Percentiles rank a stretch among this genome's conserved stretches.
phyloP scores from a whole-genome alignment of 176 grass and related monocot species.

The Rhipidocladum racemiflorum region DNA sequence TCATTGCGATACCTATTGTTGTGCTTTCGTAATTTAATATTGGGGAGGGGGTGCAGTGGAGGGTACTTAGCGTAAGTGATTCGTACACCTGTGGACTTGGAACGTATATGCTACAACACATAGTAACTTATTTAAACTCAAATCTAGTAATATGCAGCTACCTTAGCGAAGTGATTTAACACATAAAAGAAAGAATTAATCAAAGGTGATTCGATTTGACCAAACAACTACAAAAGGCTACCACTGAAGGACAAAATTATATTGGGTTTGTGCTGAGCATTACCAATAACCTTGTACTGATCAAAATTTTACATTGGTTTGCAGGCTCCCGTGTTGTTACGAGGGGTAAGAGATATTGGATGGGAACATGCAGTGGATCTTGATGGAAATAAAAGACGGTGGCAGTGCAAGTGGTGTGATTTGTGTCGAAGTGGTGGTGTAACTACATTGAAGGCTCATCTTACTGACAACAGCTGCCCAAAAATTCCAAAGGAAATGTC shows the following conservation, averaged over 20 bases:
- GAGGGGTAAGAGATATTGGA: slow-evolving; percentile 47
- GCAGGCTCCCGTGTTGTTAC: slow-evolving; percentile 34
- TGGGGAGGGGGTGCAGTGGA: too few relatives aligned
- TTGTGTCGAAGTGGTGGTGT: slow-evolving; percentile 58
- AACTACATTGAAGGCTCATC: slow-evolving; percentile 60
- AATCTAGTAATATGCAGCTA: neutral
- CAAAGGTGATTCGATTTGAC: neutral
- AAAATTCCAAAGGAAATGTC: slow-evolving; percentile 48
- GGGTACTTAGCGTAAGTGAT: neutral
- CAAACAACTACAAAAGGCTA: neutral
- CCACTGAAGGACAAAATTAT: neutral
- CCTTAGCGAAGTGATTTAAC: neutral
- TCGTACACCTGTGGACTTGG: slow-evolving; percentile 1
- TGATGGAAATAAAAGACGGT: slow-evolving; percentile 58
- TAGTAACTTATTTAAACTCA: neutral
- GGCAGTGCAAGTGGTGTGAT: slow-evolving; percentile 53
- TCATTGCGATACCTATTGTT: neutral
- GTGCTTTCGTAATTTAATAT: neutral
- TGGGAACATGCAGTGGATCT: slow-evolving; percentile 57
- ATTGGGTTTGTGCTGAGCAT: slow-evolving; percentile 1
- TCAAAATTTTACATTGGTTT: slow-evolving; percentile 21
- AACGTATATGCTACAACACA: neutral
- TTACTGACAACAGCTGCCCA: slow-evolving; percentile 42
- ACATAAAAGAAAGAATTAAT: neutral
- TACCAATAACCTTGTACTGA: slow-evolving; percentile 18